Base-by-base conservation (phyloP, 805 yeast genomes). In the Blastobotrys peoriensis region DNA sequence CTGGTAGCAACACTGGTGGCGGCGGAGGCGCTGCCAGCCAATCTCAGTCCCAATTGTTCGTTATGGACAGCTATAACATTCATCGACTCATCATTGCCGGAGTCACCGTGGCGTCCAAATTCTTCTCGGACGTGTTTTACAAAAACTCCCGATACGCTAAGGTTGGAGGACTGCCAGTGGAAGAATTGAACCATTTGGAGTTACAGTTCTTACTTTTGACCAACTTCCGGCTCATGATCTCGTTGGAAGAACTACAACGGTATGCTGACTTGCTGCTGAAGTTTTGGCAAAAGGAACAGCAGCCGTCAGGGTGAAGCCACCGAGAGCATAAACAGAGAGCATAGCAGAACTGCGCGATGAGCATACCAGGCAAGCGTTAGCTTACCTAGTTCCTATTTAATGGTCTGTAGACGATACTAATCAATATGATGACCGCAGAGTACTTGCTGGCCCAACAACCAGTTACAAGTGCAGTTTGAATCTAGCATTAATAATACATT, bases 1-100 rank as follows among this genome's bases (percentile, higher is more conserved):
- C 36, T 27, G 44, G 18, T 13, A 37, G 23, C 36, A 27, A 20
- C 15, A 17, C 37, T 8, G 43, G 33, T 23, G 37, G 27, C 30
- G 44, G 22, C 34, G 25, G 21, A 30, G 35, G 23, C 27, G 35
- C 33, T 8, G 43, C 46, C 33, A 48, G 36, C 38, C 41, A 39
- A 38, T 40, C 10, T 18, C 46, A 48, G 45, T 48, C 56, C 41
- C 91, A 84, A 61, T 65, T 86, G 48, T 89, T 93, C 63, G 95
- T 91, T 6, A 86, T 93, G 89, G 98, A 93, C 65, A 83, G 95
- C 46, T 91, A 84, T 65, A 93, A 93, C 62, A 88, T 93, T 50
- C 99, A 93, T 66, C 74, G 99, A 50, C 72, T 93, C 52, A 86
- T 93, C 41, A 91, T 93, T 39, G 84, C 95, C 9, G 98, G 97